Evolutionary conservation across 495 filamentous ascomycete genomes (phyloP), one percentile per base, ranked within the genome.

Genomic region (Chlorociboria aeruginascens): DNA sequence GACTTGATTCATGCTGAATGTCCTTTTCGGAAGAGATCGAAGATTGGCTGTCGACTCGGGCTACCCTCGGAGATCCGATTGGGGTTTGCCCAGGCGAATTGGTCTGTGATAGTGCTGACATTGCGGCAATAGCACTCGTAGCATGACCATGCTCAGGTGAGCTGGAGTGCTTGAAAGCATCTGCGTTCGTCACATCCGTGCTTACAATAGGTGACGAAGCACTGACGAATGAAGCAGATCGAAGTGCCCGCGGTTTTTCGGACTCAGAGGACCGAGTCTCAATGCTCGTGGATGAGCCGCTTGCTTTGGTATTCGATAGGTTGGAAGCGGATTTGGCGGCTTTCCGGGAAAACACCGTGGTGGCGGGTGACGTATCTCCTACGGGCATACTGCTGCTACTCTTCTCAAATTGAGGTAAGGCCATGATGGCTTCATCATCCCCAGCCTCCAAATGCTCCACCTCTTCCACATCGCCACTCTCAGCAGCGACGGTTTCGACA

Each of bases 191-290:
- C 51, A 73, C 68, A 52, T 85, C 78, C 10, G 73, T 73, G 31
- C 73, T 78, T 4, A 87, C 69, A 8, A 82, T 64, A 3, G 84
- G 81, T 34, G 78, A 68, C 1, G 79, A 76, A 40, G 74, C 74
- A 41, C 72, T 69, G 2, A 79, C 75, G 51, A 89, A 82, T 0
- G 82, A 81, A 33, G 72, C 73, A 14, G 79, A 74, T 48, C 79
- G 69, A 41, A 83, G 70, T 2, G 61, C 69, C 40, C 77, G 79
- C 25, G 77, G 78, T 29, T 71, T 69, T 9, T 69, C 64, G 25
- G 59, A 51, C 13, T 30, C 54, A 3, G 56, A 51, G 4, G 46
- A 2, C 10, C 44, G 46, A 38, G 67, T 66, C 14, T 74, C 69
- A 7, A 69, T 37, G 3, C 59, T 62, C 4, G 72, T 69, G 8